Evolutionary conservation across 106 monocot species (phyloP).

Genomic region (Allium fistulosum): DNA sequence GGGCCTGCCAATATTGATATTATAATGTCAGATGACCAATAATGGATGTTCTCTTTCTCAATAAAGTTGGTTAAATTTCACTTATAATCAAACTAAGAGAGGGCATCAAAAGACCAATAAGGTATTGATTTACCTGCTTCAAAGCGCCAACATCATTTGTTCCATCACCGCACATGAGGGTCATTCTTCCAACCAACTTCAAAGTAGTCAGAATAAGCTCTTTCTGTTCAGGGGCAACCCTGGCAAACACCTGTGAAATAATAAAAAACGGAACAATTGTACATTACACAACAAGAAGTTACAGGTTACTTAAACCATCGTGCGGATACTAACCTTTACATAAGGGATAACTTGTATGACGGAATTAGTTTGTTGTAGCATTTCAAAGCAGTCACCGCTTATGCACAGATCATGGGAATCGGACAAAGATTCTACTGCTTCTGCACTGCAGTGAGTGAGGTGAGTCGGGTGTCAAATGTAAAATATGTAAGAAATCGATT

Average conservation of each 20-base stretch:
- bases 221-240: constrained; percentile 98
- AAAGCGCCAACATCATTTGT: constrained; percentile 99
- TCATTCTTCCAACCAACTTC: constrained; percentile 90
- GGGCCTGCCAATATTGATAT: constrained; percentile 43
- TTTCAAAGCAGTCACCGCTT: constrained; percentile 92
- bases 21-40: too few species aligned
- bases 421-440: constrained; percentile 75
- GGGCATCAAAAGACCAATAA: neutral
- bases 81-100: too few species aligned
- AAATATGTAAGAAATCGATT: neutral
- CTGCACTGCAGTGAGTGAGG: constrained; percentile 26
- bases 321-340: constrained; percentile 60
- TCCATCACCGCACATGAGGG: constrained; percentile 99
- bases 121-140: constrained; percentile 60
- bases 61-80: constrained; percentile 3
- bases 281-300: too few species aligned
- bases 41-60: too few species aligned
- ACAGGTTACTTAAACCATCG: neutral
- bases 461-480: neutral
- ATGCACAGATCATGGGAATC: constrained; percentile 95
- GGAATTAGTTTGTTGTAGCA: constrained; percentile 67
- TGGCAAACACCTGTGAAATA: constrained; percentile 76
- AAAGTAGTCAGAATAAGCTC: constrained; percentile 91
- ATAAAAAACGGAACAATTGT: neutral
- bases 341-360: constrained; percentile 85